Conservation (phyloP, 2,329 filamentous ascomycete genomes). For the Xylaria sp. region DNA sequence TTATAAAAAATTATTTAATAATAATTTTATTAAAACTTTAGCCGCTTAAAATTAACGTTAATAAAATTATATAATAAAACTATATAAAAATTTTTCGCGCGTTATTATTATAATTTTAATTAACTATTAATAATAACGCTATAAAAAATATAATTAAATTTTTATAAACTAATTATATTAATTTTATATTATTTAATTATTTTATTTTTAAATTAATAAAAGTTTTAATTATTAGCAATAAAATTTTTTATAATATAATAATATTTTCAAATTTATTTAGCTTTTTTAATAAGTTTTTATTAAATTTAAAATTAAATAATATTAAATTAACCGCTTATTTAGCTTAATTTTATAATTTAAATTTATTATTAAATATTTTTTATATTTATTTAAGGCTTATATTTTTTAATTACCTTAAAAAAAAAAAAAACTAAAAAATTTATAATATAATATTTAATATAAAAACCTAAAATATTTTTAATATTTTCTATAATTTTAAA, state of each 20-base stretch:
- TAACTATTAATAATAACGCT: background rate
- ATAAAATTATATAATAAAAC: too few relatives aligned
- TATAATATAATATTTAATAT: too few relatives aligned
- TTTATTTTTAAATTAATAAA: background rate
- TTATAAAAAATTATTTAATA: too few relatives aligned
- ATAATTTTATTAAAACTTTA: too few relatives aligned
- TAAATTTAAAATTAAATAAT: background rate
- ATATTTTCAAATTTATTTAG: background rate
- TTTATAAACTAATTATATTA: background rate
- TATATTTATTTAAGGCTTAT: conserved; percentile 7
- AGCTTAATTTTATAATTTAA: too few relatives aligned
- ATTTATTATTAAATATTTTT: background rate
- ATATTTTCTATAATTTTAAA: conserved; percentile 2
- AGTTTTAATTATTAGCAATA: background rate
- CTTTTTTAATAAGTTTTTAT: background rate
- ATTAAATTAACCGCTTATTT: too few relatives aligned
- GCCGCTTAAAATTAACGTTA: too few relatives aligned
- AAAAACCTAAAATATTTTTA: too few relatives aligned
- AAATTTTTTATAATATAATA: background rate
- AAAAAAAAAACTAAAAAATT: too few relatives aligned
- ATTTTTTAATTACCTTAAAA: too few relatives aligned
- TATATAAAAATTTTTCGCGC: background rate
- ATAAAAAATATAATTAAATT: background rate
- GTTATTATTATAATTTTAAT: background rate
- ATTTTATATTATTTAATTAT: background rate